Evolutionary conservation across 805 yeast species (phyloP), one percentile per base, ranked within the genome.

Genomic region (Saturnispora sanitii): DNA sequence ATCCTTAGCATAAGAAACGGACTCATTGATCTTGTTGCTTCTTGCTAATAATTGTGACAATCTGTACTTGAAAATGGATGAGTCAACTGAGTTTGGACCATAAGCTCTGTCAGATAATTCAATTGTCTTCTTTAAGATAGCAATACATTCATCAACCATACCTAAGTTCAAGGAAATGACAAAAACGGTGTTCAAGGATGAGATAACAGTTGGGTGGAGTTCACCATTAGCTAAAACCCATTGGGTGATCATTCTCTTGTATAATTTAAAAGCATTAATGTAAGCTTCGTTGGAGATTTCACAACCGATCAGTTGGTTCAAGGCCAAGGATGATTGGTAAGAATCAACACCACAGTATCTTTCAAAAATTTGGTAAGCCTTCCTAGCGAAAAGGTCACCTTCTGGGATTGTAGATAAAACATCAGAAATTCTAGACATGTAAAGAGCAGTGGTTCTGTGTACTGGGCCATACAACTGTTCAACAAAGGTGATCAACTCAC

Each of bases 381-480:
- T 79, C 50, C 92, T 75, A 15, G 79, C 73, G 48, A 74, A 65
- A 11, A 40, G 34, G 19, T 23, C 34, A 25, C 37, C 32, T 15
- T 40, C 44, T 22, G 40, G 40, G 3, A 41, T 30, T 3, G 43
- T n/a, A 8, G 43, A 37, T 23, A 38, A 44, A 16, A 46, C 35
- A 15, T 28, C 22, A 12, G 94, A 81, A 35, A 86, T 65, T 8
- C 74, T 65, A 32, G 77, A 64, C 54, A 80, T 81, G 27, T 78
- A 77, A 38, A 73, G 73, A 12, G 90, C 86, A 22, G 88, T 82
- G 50, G 80, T 86, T 7, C 81, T 72, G 53, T 88, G 92, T 23
- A 90, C 71, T 21, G 70, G 57, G 23, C 97, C 96, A 51, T 83
- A 83, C 23, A 85, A 76, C 55, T 86, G 95, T 57, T 87, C 95